Evolutionary conservation across 2,329 filamentous ascomycete genomes (phyloP), one percentile per base, ranked within the genome.

Genomic region (Emergomyces africanus): DNA sequence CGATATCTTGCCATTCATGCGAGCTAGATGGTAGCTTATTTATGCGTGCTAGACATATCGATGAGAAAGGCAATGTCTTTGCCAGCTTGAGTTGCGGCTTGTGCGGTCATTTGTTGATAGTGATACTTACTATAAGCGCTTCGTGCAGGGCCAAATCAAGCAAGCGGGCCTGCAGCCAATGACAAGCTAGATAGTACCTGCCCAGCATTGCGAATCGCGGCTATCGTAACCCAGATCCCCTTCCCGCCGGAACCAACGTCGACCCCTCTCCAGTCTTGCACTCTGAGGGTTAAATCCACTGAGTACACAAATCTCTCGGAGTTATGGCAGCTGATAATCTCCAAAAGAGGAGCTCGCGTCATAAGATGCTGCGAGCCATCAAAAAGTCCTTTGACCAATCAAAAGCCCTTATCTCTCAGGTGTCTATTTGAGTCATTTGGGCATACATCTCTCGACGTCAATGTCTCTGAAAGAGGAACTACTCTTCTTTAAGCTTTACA

Each of bases 401-500:
- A 35, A 48, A 48, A 57, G 25, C 39, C 54, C 54, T 48, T 57
- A 48, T 46, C 2, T 57, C 54, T 57, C 54, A n/a, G n/a, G n/a
- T 57, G 54, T 23, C 33, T 41, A 57, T 23, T 41, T 57, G 39
- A 46, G 3, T 23, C 25, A 33, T 30, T 46, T 57, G 39, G 35
- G 37, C 33, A 57, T 57, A 42, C 54, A 48, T 48, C 23, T 33
- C 20, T 48, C 0, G 35, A 57, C 33, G 54, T 57, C 54, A n/a
- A 44, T 57, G 28, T 44, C 41, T 6, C 39, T 18, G 48, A 30
- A 57, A 35, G 28, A 57, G 18, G 30, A 23, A 23, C 54, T 41
- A 20, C 54, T 57, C 54, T 57, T 57, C 54, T 57, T 57, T 46
- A 57, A 30, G 18, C 54, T 39, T 57, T 57, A 57, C 54, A 46